Base-by-base conservation (phyloP, 139 green algal genomes). In the Nannochloris sp. region DNA sequence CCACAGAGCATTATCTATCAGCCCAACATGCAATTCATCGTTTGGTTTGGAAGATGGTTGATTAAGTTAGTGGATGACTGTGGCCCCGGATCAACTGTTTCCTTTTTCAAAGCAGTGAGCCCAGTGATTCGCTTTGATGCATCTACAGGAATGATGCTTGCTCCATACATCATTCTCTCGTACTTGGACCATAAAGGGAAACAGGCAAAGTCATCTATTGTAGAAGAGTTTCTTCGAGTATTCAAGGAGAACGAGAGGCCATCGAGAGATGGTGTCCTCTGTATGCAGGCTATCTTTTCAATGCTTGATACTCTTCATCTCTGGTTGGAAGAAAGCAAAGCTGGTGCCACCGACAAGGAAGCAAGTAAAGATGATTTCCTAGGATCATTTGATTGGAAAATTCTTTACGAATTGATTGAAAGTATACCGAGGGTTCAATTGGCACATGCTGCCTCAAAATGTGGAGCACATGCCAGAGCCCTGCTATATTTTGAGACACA, bases 401-500 rank as follows among this genome's bases (percentile, higher is more conserved):
- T 29, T 10, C 74, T 93, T 16, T 9, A 60, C 0, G 48, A 71
- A 10, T 79, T 95, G 48, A 59, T 96, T 18, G 69, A 68, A 3
- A 64, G 50, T 44, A 85, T 93, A 12, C 80, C 82, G 11, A 67
- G 71, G 27, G 68, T 86, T 55, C 62, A 71, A 37, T 70, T 90
- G 40, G 82, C 87, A 24, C 50, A 2, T 53, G 40, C 60, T 3
- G 44, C 27, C 2, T 54, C 57, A 44, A 66, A 73, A 19, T 91
- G 79, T 62, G 82, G 88, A 1, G 86, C 91, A 0, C 80, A 92
- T 66, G 90, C 90, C 2, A 78, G 91, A 0, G 85, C 91, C 0
- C 75, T 97, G 46, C 81, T 83, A 66, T 90, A 94, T 76, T 91
- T 85, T 68, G 91, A 97, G 78, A 74, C 60, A 1, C 72, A 88